Evolutionary conservation across 179 eudicot species (phyloP), one percentile per base, ranked within the genome.

Genomic region (Pouteria campechiana): DNA sequence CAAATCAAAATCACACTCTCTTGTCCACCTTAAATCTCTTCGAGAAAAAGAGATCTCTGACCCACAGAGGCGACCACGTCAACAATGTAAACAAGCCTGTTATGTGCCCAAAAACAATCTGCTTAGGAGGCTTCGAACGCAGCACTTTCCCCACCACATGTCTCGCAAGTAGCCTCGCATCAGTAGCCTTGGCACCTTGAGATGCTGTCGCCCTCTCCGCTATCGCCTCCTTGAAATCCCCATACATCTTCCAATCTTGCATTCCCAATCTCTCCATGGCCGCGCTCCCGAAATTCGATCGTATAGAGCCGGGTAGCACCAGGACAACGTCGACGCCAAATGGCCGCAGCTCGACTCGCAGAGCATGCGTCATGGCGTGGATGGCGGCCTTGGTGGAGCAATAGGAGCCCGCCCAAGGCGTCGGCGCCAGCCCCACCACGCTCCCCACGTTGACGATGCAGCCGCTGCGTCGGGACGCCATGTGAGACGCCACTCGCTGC

Each of bases 381-480:
- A 72, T 65, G 2, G 72, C 72, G 0, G 78, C 78, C 25, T 72
- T 72, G 44, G 49, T 72, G 12, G 67, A 33, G 19, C 78, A 72
- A 17, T 67, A 72, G 17, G 78, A 62, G 1, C 78, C 78, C 0
- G 70, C 78, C 78, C 78, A 67, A 11, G 78, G 78, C 5, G 78
- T 72, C n/a, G 78, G 64, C 9, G 46, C 73, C 38, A 41, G 54
- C 3, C 70, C 78, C 6, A 67, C 73, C 3, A 72, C 61, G 17
- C 73, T 72, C 20, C 78, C 78, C 2, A 71, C 20, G 13, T 72
- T 72, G 17, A 72, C 78, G 11, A 72, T 67, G 17, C 6, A 47
- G 0, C 78, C 78, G 3, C 60, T 24, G 9, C 58, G 36, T 5
- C 20, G 55, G 1, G 54, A 25, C 2, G 60, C 65, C 78, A 72